Conservation (phyloP, 371 early-diverging fungal genomes). For the Parasitella parasitica region DNA sequence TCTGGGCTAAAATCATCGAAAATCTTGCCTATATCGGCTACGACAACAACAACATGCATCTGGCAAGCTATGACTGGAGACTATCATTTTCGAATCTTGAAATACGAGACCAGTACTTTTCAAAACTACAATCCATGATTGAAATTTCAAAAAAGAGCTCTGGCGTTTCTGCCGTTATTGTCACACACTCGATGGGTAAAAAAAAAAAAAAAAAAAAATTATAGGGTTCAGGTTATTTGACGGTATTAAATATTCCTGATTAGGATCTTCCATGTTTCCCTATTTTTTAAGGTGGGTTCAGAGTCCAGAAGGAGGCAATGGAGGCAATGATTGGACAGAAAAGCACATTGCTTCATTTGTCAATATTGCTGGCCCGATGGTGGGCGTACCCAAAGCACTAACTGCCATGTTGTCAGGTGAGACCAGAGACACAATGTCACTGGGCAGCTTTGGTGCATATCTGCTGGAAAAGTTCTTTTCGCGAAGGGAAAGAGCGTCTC, state of each 20-base stretch:
- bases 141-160: conserved; percentile 56
- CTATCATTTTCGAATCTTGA: conserved; percentile 82
- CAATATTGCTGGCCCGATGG: conserved; percentile 85
- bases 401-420: conserved; percentile 77
- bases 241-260: neutral
- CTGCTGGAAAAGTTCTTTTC: conserved; percentile 86
- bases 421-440: conserved; percentile 84
- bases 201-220: neutral
- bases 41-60: conserved; percentile 83
- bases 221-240: no score
- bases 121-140: conserved; percentile 74
- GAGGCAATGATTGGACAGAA: conserved; percentile 79
- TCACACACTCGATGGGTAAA: conserved; percentile 67
- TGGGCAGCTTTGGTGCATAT: conserved; percentile 77
- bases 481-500: conserved; percentile 68
- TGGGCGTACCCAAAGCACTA: conserved; percentile 90
- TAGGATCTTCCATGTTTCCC: conserved; percentile 57
- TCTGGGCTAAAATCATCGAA: conserved; percentile 86
- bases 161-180: conserved; percentile 64
- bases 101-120: conserved; percentile 83
- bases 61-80: conserved; percentile 95
- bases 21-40: conserved; percentile 88
- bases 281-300: conserved; percentile 95
- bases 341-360: conserved; percentile 81
- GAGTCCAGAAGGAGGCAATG: conserved; percentile 67